phyloP scores from a whole-genome alignment of 768 basidiomycete species.

The Gloeopeniophorella convolvens region DNA sequence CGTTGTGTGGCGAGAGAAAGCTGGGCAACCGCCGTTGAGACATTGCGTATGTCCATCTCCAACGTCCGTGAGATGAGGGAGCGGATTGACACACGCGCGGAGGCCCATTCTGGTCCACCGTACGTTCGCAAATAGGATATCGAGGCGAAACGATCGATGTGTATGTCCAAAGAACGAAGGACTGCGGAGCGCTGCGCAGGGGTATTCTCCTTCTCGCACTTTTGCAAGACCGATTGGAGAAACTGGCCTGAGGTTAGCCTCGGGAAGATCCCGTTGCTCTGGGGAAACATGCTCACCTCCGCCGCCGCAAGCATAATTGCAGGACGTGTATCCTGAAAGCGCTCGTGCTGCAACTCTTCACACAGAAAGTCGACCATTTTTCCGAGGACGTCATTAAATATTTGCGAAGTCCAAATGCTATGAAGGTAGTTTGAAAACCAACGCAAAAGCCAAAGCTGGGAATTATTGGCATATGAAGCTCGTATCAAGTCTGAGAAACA shows the following conservation, averaged over 20 bases:
- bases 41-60: conserved; percentile 29
- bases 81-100: conserved; percentile 36
- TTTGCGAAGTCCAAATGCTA: conserved; percentile 42
- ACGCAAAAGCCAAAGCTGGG: conserved; percentile 44
- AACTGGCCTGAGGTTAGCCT: conserved; percentile 24
- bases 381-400: conserved; percentile 58
- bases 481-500: conserved; percentile 44
- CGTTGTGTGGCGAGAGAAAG: conserved; percentile 36
- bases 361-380: conserved; percentile 68
- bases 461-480: conserved; percentile 27
- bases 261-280: neutral
- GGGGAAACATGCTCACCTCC: conserved; percentile 41
- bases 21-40: conserved; percentile 28
- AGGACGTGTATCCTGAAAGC: conserved; percentile 55
- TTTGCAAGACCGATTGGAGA: conserved; percentile 30
- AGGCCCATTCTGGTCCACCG: conserved; percentile 36
- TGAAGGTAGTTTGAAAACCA: conserved; percentile 64
- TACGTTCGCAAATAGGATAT: conserved; percentile 40
- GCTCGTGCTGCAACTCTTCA: conserved; percentile 75
- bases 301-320: conserved; percentile 53
- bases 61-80: conserved; percentile 34
- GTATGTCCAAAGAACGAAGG: conserved; percentile 42
- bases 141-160: conserved; percentile 40
- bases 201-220: conserved; percentile 27
- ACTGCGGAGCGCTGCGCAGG: conserved; percentile 28